Conservation (phyloP, 495 filamentous ascomycete species). For the Bryoglossum gracile region DNA sequence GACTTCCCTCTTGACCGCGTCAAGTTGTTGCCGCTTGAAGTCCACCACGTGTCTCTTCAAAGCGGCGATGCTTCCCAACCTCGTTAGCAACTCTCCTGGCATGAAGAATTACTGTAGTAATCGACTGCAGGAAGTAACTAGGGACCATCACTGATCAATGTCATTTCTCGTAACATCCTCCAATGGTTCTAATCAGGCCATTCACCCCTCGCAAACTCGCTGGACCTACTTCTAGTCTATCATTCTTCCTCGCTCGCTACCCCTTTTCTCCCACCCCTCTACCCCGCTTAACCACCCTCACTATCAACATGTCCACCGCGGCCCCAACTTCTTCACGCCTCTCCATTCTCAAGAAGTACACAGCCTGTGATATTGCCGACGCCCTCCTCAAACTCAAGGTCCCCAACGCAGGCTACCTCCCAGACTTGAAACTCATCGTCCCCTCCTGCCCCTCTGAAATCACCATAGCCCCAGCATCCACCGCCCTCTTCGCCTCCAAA, state of each 20-base stretch:
- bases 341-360: slow-evolving; percentile 14
- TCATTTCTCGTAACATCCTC: too few relatives aligned
- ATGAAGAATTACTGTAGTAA: too few relatives aligned
- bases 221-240: too few relatives aligned
- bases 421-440: slow-evolving; percentile 37
- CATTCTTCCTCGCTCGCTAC: not conserved
- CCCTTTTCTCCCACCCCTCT: not conserved
- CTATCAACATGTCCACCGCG: slow-evolving; percentile 2
- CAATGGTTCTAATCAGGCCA: too few relatives aligned
- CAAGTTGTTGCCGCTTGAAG: too few relatives aligned
- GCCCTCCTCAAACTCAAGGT: slow-evolving; percentile 54
- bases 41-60: too few relatives aligned
- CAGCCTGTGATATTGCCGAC: slow-evolving; percentile 50
- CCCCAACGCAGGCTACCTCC: slow-evolving; percentile 50
- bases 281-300: not conserved
- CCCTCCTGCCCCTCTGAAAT: not conserved
- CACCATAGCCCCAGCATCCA: slow-evolving; percentile 51
- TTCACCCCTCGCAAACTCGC: too few relatives aligned
- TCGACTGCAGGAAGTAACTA: too few relatives aligned
- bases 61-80: too few relatives aligned
- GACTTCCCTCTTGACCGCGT: too few relatives aligned
- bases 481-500: slow-evolving; percentile 55
- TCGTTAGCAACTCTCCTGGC: too few relatives aligned
- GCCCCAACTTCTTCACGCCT: slow-evolving; percentile 5
- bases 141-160: too few relatives aligned